Evolutionary conservation across 306 rosid genomes (phyloP), one percentile per base, ranked within the genome.

Genomic region (Vigna reflexopilosa): DNA sequence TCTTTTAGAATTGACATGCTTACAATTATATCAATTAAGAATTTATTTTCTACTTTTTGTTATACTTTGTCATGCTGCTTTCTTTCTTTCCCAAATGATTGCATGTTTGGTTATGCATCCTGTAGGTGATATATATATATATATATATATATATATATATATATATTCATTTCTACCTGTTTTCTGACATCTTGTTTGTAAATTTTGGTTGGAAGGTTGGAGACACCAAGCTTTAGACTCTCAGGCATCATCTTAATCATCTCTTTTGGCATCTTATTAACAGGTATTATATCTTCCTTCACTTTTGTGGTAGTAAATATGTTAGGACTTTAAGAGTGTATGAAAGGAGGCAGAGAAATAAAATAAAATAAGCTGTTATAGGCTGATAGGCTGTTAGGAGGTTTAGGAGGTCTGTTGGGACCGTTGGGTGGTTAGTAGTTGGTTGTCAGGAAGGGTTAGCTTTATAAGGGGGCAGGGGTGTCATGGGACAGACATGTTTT

Each of bases 161-260:
- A 24, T 24, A 6, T 72, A 34, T 36, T 51, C 36, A 69, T 74
- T 75, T 48, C 42, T 59, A 52, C 75, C 64, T 68, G 11, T 66
- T 67, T 75, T 83, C 47, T 77, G 75, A 32, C n/a, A 48, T 63
- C 80, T 26, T 75, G 85, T 75, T 82, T 73, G 50, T 64, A 58
- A 85, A 72, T 17, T 61, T 80, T 78, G 67, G 72, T 69, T 84
- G 77, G 61, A 86, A 95, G 99, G 92, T 93, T 95, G 99, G 99
- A 95, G 90, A 66, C 87, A 57, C 94, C 97, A 32, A 93, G 99
- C 81, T 26, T 85, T 68, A 93, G 81, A 88, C 91, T 95, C 55
- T 89, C 97, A 1, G 99, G 98, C 86, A 95, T 95, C 80, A 95
- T 95, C 67, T 63, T 88, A 61, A 57, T 95, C 17, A 95, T 95